These are phyloP conservation scores for Clonostachys byssicola DNA, from an alignment of 2,329 filamentous ascomycete species.

Conservation along the genomic window DNA sequence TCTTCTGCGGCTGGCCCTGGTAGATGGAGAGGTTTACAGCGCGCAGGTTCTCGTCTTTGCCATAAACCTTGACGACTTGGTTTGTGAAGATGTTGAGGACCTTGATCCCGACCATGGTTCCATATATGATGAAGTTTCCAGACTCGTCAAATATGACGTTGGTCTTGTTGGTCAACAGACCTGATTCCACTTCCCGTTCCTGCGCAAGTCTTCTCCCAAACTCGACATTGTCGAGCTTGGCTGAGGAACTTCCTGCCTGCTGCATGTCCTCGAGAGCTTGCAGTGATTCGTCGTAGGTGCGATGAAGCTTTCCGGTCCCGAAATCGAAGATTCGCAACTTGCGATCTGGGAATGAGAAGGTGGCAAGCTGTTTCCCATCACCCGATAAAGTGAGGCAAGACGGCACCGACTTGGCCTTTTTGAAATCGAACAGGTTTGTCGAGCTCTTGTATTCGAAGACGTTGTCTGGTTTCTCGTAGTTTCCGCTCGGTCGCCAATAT, in stretches of 20 bases:
- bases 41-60: constrained; percentile 82
- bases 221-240: constrained; percentile 84
- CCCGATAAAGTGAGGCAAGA: constrained; percentile 82
- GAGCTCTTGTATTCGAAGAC: constrained; percentile 93
- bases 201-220: constrained; percentile 84
- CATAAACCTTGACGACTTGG: constrained; percentile 84
- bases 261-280: constrained; percentile 91
- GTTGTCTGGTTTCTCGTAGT: constrained; percentile 84
- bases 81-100: constrained; percentile 96
- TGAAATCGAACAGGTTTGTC: constrained; percentile 95
- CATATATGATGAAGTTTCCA: constrained; percentile 90
- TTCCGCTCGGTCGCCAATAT: constrained; percentile 82
- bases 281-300: constrained; percentile 93
- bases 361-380: constrained; percentile 78
- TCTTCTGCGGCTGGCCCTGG: constrained; percentile 93
- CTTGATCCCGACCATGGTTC: constrained; percentile 87
- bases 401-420: constrained; percentile 85
- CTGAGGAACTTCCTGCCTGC: constrained; percentile 78
- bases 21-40: constrained; percentile 82
- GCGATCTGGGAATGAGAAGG: constrained; percentile 88
- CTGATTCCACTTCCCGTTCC: constrained; percentile 79
- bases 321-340: constrained; percentile 95
- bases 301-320: constrained; percentile 77
- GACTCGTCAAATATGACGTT: constrained; percentile 97
- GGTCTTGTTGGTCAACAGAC: constrained; percentile 61